Conservation (phyloP, 768 basidiomycete genomes). For the Lactifluus hygrophoroides region DNA sequence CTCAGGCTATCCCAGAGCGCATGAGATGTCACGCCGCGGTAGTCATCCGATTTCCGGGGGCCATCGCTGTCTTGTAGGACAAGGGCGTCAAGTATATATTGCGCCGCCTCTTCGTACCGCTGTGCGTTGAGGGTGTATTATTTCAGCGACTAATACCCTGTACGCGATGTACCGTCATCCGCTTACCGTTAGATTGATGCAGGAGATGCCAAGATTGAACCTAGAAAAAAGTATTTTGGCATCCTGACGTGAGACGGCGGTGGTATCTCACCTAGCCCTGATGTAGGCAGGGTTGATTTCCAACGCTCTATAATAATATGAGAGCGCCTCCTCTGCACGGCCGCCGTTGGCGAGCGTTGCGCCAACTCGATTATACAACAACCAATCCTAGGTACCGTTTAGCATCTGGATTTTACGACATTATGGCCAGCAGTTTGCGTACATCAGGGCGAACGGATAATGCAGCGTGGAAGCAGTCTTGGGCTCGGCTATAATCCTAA, state of each 20-base stretch:
- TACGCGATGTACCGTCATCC: conserved; percentile 23
- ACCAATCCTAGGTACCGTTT: conserved; percentile 63
- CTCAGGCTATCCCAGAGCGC: conserved; percentile 88
- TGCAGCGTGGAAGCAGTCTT: conserved; percentile 90
- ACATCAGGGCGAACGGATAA: conserved; percentile 84
- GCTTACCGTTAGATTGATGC: conserved; percentile 70
- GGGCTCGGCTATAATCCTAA: conserved; percentile 85
- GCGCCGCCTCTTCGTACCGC: conserved; percentile 82
- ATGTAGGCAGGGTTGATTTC: conserved; percentile 87
- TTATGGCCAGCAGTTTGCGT: conserved; percentile 19
- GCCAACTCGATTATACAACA: conserved; percentile 87
- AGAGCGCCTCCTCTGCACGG: conserved; percentile 66
- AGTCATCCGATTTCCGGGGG: conserved; percentile 42
- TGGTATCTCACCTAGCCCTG: conserved; percentile 59
- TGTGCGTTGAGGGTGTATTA: no score
- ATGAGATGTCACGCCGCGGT: conserved; percentile 64
- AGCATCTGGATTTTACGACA: background rate
- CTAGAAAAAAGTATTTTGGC: conserved; percentile 31
- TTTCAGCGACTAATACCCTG: no score
- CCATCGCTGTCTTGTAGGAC: conserved; percentile 83
- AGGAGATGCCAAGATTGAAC: conserved; percentile 91
- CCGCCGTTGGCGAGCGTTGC: conserved; percentile 92
- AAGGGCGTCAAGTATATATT: conserved; percentile 82
- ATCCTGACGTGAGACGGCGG: no score
- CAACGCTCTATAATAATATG: conserved; percentile 80